phyloP scores from a whole-genome alignment of 2,329 filamentous ascomycete species.

The Dissoconium aciculare region DNA sequence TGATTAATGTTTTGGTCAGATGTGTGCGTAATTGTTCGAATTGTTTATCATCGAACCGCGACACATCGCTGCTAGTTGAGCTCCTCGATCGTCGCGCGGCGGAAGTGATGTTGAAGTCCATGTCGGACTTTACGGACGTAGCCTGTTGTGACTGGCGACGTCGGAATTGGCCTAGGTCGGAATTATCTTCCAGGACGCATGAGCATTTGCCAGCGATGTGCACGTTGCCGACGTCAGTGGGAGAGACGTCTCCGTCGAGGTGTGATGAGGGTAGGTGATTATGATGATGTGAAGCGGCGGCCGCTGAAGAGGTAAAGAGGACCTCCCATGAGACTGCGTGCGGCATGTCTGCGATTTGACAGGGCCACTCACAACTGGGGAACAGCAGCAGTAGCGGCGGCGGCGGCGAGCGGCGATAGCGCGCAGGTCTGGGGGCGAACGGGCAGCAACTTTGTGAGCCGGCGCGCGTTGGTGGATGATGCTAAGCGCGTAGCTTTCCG shows the following conservation, averaged over 20 bases:
- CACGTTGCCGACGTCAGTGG: conserved; percentile 9
- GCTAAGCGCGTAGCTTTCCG: too few relatives aligned
- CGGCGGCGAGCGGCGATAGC: too few relatives aligned
- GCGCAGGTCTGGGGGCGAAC: too few relatives aligned
- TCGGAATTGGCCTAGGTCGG: conserved; percentile 18
- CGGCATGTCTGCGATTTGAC: too few relatives aligned
- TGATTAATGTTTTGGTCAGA: conserved; percentile 18
- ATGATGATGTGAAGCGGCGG: neutral
- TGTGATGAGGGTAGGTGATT: neutral
- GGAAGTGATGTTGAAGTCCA: conserved; percentile 16
- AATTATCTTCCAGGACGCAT: conserved; percentile 18
- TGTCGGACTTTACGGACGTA: conserved; percentile 18
- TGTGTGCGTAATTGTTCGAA: conserved; percentile 20
- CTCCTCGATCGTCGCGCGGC: conserved; percentile 10
- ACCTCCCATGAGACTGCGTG: too few relatives aligned
- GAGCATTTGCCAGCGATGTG: conserved; percentile 19
- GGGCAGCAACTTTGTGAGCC: too few relatives aligned
- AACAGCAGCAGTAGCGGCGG: too few relatives aligned
- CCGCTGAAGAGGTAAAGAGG: neutral
- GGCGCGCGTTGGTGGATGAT: too few relatives aligned
- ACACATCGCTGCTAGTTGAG: conserved; percentile 8
- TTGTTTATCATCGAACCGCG: conserved; percentile 12
- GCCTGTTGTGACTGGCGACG: conserved; percentile 22
- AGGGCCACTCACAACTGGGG: too few relatives aligned
- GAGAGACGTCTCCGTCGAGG: neutral